Evolutionary conservation across 75 land plant species (phyloP).

Genomic region (Gnetum montanum): DNA sequence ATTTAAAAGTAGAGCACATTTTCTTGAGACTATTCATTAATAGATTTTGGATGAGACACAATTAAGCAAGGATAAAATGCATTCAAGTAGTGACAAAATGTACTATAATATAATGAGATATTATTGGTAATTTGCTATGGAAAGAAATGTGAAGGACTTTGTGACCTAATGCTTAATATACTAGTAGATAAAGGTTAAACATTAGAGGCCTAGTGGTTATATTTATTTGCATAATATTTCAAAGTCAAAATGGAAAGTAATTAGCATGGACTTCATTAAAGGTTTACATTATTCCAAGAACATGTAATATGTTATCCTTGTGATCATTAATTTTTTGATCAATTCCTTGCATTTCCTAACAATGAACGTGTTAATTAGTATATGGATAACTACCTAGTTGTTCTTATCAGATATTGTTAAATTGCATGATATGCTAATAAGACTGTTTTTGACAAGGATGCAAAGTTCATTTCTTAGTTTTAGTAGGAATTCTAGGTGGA

Average conservation of each 20-base stretch:
- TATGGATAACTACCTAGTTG: background rate
- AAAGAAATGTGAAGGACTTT: background rate
- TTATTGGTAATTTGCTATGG: background rate
- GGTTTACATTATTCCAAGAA: background rate
- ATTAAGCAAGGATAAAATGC: background rate
- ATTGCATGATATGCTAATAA: background rate
- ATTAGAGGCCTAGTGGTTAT: background rate
- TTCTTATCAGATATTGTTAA: background rate
- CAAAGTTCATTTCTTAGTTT: background rate
- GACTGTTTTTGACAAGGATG: background rate
- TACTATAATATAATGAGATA: background rate
- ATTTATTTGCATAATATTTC: background rate
- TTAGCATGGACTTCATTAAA: no score
- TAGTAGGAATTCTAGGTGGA: background rate
- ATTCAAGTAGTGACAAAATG: background rate
- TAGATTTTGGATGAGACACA: background rate
- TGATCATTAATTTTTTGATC: background rate
- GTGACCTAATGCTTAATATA: background rate
- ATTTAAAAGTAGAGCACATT: background rate
- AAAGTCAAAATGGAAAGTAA: background rate
- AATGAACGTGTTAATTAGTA: background rate
- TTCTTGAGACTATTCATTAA: background rate
- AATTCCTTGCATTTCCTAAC: background rate
- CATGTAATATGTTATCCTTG: background rate
- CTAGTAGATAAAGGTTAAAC: background rate